These are phyloP conservation scores for Phytopythium boreale DNA, from an alignment of 352 stramenopile species.

Conservation along the genomic window DNA sequence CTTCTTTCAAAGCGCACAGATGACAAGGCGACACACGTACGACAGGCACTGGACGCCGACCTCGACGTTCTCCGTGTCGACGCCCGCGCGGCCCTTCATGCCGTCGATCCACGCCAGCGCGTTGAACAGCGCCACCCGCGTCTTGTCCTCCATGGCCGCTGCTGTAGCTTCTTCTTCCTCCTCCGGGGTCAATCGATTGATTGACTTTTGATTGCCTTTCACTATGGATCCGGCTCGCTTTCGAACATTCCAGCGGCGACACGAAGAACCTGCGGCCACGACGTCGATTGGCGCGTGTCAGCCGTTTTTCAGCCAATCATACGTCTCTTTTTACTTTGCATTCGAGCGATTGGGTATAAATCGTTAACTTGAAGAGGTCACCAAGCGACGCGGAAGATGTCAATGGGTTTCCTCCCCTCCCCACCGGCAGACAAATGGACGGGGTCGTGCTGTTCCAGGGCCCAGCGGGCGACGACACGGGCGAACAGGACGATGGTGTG, in stretches of 20 bases:
- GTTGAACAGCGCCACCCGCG: slow-evolving; percentile 66
- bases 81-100: slow-evolving; percentile 50
- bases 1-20: not conserved
- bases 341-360: not conserved
- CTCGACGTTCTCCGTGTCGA: slow-evolving; percentile 65
- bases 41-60: slow-evolving; percentile 60
- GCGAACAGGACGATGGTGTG: slow-evolving; percentile 13
- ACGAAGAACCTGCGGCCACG: not conserved
- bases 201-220: not conserved
- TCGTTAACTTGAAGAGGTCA: not conserved
- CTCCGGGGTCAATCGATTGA: not conserved
- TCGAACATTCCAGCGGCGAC: not conserved
- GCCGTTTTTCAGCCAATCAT: slow-evolving; percentile 18
- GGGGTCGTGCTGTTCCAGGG: not conserved
- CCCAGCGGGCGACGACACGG: not conserved
- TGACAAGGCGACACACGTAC: slow-evolving; percentile 18
- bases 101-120: slow-evolving; percentile 65
- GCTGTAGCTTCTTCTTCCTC: not conserved
- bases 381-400: not conserved
- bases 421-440: not conserved
- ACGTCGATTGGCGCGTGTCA: slow-evolving; percentile 4
- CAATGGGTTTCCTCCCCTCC: not conserved
- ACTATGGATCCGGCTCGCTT: not conserved
- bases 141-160: slow-evolving; percentile 28
- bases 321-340: not conserved